phyloP scores from a whole-genome alignment of 2,329 filamentous ascomycete genomes.

The Fusarium papillatum region DNA sequence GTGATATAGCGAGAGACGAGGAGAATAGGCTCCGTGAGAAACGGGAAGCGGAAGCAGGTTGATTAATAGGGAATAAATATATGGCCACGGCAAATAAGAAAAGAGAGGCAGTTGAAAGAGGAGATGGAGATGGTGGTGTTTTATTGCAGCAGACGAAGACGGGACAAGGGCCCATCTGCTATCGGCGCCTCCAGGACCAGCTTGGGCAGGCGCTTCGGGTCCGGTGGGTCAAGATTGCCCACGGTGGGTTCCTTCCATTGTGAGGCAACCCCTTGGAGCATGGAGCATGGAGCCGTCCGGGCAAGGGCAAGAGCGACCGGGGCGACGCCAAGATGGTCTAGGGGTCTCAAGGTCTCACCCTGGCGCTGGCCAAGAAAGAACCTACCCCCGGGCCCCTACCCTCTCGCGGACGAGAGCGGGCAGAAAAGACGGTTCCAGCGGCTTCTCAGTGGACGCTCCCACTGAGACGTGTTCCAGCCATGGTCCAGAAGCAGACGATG shows the following conservation, averaged over 20 bases:
- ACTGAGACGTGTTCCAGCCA: slow-evolving; percentile 20
- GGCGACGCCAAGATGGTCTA: slow-evolving; percentile 32
- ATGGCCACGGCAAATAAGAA: slow-evolving; percentile 4
- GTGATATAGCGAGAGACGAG: slow-evolving; percentile 7
- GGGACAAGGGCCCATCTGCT: slow-evolving; percentile 21
- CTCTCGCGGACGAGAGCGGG: neutral
- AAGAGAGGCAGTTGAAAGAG: slow-evolving; percentile 22
- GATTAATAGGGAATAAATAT: slow-evolving; percentile 36
- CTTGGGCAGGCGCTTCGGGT: slow-evolving; percentile 33
- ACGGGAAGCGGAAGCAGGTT: slow-evolving; percentile 23
- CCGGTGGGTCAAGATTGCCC: slow-evolving; percentile 36
- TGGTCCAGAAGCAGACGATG: slow-evolving; percentile 27
- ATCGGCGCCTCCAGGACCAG: slow-evolving; percentile 14
- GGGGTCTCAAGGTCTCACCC: slow-evolving; percentile 11
- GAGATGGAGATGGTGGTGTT: slow-evolving; percentile 17
- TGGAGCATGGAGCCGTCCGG: slow-evolving; percentile 4
- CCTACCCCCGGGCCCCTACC: neutral
- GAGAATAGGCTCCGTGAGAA: neutral
- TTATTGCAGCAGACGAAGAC: slow-evolving; percentile 7
- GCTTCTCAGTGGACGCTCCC: neutral
- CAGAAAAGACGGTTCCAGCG: neutral
- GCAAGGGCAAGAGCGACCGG: slow-evolving; percentile 24
- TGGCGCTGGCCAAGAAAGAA: slow-evolving; percentile 16
- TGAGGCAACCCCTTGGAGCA: slow-evolving; percentile 24
- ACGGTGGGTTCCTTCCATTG: neutral